These are phyloP conservation scores for Magnusiomyces suaveolens DNA, from an alignment of 1,139 yeast genomes.

Conservation along the genomic window DNA sequence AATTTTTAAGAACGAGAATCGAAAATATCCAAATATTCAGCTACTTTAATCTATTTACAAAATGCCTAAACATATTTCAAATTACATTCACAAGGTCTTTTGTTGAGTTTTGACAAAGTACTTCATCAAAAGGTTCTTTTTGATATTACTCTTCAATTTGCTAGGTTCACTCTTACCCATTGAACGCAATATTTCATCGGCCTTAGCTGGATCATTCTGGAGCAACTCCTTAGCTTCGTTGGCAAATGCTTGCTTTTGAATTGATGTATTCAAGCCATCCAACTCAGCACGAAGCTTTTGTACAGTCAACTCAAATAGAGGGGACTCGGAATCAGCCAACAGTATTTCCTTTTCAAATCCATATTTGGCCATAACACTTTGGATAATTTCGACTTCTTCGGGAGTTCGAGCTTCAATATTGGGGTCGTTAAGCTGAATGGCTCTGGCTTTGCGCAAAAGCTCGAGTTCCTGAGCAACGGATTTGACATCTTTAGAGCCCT, in stretches of 20 bases:
- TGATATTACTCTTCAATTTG: constrained; percentile 24
- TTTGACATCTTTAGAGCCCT: constrained; percentile 20
- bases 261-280: constrained; percentile 21
- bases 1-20: no score
- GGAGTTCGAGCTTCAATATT: constrained; percentile 8
- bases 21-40: no score
- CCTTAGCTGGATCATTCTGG: constrained; percentile 27
- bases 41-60: neutral
- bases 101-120: constrained; percentile 21
- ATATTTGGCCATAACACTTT: constrained; percentile 36
- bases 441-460: constrained; percentile 19
- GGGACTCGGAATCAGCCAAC: constrained; percentile 2
- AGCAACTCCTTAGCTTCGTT: constrained; percentile 25
- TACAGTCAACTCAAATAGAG: constrained; percentile 25
- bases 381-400: constrained; percentile 10
- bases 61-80: no score
- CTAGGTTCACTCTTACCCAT: constrained; percentile 26
- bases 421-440: constrained; percentile 2
- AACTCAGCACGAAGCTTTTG: constrained; percentile 23
- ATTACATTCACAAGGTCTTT: neutral
- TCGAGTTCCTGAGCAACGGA: constrained; percentile 21
- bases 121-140: constrained; percentile 30
- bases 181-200: constrained; percentile 24
- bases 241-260: constrained; percentile 21
- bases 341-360: constrained; percentile 31